Evolutionary conservation across 83 land plant genomes (phyloP), one percentile per base, ranked within the genome.

Genomic region (Picea engelmannii): DNA sequence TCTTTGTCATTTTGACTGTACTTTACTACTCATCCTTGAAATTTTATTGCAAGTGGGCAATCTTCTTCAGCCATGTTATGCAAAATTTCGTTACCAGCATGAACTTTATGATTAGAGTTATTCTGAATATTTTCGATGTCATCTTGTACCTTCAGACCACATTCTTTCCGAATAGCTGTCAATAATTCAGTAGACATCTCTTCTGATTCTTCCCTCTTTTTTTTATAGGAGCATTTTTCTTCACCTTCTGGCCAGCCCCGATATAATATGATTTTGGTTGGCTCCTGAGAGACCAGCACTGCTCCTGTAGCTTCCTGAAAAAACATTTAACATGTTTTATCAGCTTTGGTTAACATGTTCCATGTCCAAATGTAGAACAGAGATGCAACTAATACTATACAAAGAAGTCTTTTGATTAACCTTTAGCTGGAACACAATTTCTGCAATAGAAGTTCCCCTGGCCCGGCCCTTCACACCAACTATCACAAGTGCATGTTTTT

Each of bases 401-500:
- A 35, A 73, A 63, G 61, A 65, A 16, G 24, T 59, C 31, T 15
- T 66, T 9, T 42, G 25, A 66, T 85, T 66, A 6, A 96, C 98
- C 98, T 98, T 92, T 5, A 98, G 88, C 81, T 92, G 82, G 76
- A 87, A 80, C 55, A 91, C 84, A 77, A 96, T 70, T 78, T 94
- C 93, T 70, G 87, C 91, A 47, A 94, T 86, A 61, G 98, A 90
- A 38, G 98, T 97, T 35, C 99, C 99, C 77, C 85, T 88, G 10
- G 95, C 94, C 80, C 96, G 85, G 61, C 96, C 96, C 84, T 97
- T 97, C 64, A 97, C 89, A 66, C 90, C 91, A 66, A 97, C 93
- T 66, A 94, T 90, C 47, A 91, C 96, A 44, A 95, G 93, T 63
- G 98, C 87, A 76, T 94, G 89, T 81, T 86, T 94, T 82, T 87